Conservation (phyloP, 257 asterid species). For the Verbascum thapsus region DNA sequence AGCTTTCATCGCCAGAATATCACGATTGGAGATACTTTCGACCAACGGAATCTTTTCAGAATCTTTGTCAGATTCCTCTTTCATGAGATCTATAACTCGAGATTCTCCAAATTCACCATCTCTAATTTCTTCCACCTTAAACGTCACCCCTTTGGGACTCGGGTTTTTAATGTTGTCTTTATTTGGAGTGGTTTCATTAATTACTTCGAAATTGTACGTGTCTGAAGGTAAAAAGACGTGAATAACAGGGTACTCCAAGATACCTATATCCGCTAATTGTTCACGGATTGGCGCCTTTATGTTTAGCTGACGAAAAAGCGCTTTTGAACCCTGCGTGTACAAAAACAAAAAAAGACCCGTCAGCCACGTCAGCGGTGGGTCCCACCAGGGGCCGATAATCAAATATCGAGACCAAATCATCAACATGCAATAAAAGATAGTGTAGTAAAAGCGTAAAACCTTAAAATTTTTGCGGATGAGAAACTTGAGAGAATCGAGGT, state of each 20-base stretch:
- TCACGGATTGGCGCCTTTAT: slow-evolving; percentile 58
- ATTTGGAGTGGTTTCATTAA: slow-evolving; percentile 35
- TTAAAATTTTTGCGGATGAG: slow-evolving; percentile 71
- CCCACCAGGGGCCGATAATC: too few relatives aligned
- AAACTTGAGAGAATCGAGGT: slow-evolving; percentile 66
- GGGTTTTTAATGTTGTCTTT: slow-evolving; percentile 38
- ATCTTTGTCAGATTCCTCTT: slow-evolving; percentile 25
- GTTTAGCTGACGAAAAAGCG: slow-evolving; percentile 58
- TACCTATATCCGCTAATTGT: slow-evolving; percentile 56
- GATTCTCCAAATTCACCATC: slow-evolving; percentile 49
- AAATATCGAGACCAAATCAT: slow-evolving; percentile 21
- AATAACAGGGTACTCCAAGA: slow-evolving; percentile 84
- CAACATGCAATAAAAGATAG: slow-evolving; percentile 7
- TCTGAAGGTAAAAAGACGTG: slow-evolving; percentile 79
- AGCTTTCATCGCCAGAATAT: background rate
- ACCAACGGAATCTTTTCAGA: slow-evolving; percentile 9
- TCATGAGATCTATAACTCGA: slow-evolving; percentile 50
- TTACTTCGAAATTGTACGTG: slow-evolving; percentile 58
- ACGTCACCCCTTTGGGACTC: slow-evolving; percentile 56
- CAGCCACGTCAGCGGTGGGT: too few relatives aligned
- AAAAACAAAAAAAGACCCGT: background rate
- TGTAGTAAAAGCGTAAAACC: slow-evolving; percentile 49
- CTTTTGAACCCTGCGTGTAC: slow-evolving; percentile 57
- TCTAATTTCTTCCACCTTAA: slow-evolving; percentile 70
- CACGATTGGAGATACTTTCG: slow-evolving; percentile 16